A percentile compares a stretch with the other conserved stretches of the same genome.
phyloP scores from a whole-genome alignment of 164 flowering plant species.

The Berberis thunbergii region DNA sequence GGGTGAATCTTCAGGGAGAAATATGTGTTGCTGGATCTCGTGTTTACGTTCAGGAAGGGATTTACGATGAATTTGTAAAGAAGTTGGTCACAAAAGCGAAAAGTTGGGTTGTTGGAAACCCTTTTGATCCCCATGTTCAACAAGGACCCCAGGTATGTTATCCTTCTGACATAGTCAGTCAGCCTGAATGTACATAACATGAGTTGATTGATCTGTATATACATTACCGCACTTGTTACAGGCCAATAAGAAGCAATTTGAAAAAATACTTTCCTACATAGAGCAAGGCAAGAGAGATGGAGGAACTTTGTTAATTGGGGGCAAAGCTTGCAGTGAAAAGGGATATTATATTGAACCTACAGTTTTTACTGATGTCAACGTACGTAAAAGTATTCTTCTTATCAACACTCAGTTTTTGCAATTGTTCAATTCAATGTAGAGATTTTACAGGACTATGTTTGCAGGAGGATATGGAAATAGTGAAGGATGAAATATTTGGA shows the following conservation, averaged over 20 bases:
- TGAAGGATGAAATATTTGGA: slow-evolving; percentile 70
- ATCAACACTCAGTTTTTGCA: not conserved
- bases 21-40: slow-evolving; percentile 74
- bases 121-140: slow-evolving; percentile 60
- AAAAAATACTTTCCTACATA: slow-evolving; percentile 44
- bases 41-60: slow-evolving; percentile 76
- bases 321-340: slow-evolving; percentile 28
- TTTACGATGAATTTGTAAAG: slow-evolving; percentile 57
- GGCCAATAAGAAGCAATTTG: slow-evolving; percentile 46
- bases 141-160: slow-evolving; percentile 70
- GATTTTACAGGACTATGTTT: not conserved
- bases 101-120: slow-evolving; percentile 70
- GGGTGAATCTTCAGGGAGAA: slow-evolving; percentile 51
- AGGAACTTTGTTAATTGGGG: slow-evolving; percentile 50
- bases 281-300: slow-evolving; percentile 58
- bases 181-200: not conserved
- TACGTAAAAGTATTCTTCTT: slow-evolving; percentile 3
- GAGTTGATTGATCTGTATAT: not conserved
- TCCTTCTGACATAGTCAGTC: not conserved
- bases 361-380: slow-evolving; percentile 54
- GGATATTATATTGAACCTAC: slow-evolving; percentile 72
- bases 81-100: slow-evolving; percentile 48
- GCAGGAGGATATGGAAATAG: slow-evolving; percentile 76
- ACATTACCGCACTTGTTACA: slow-evolving; percentile 10
- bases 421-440: not conserved